Evolutionary conservation across 768 basidiomycete species (phyloP).

Genomic region (Agrocybe praecox): DNA sequence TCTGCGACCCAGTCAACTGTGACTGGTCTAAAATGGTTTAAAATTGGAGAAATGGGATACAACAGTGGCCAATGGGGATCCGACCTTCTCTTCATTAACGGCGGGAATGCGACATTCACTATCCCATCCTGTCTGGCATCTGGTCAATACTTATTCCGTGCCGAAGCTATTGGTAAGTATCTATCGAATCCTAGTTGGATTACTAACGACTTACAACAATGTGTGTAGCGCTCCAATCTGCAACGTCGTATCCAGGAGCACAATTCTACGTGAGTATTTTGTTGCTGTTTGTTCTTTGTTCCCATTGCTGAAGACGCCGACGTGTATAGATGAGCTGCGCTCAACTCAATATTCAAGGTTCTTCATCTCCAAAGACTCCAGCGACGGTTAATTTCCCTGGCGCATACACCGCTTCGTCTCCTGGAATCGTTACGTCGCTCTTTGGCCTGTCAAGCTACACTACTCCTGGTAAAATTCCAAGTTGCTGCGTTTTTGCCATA

Average conservation of each 20-base stretch:
- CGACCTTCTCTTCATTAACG: constrained; percentile 46
- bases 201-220: too few species aligned
- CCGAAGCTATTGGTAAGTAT: constrained; percentile 50
- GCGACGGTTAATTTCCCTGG: constrained; percentile 48
- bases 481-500: neutral
- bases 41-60: constrained; percentile 50
- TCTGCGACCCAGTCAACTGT: constrained; percentile 45
- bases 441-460: constrained; percentile 38
- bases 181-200: neutral
- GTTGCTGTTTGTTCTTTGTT: neutral
- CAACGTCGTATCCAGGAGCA: constrained; percentile 49
- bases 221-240: constrained; percentile 14
- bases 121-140: constrained; percentile 48
- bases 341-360: constrained; percentile 41
- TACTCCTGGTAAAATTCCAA: constrained; percentile 31
- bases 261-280: constrained; percentile 51
- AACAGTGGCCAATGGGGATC: constrained; percentile 44
- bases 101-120: constrained; percentile 50
- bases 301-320: neutral
- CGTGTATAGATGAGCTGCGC: constrained; percentile 46
- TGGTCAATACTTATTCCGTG: constrained; percentile 53
- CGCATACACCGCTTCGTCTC: constrained; percentile 41
- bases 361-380: constrained; percentile 26
- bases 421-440: constrained; percentile 44
- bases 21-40: constrained; percentile 55